Base-by-base conservation (phyloP, 1,284 basidiomycete species). In the Malassezia slooffiae region DNA sequence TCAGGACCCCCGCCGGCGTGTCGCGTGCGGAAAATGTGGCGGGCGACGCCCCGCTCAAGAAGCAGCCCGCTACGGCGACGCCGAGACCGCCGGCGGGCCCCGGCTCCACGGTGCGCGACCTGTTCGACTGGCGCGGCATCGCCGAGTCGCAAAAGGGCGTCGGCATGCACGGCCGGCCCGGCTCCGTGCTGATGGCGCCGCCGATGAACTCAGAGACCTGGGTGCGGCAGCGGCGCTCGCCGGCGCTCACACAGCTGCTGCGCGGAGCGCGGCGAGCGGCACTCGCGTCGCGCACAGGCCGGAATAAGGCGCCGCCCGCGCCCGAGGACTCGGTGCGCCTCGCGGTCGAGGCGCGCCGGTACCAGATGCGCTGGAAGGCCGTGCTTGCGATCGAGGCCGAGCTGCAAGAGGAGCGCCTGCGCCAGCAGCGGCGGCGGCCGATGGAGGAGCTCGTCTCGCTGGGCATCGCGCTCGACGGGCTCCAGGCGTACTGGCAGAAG, bases 401-500 rank as follows among this genome's bases (percentile, higher is more conserved):
- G 23, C 53, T 53, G 33, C 52, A 55, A 27, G 52, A 54, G n/a
- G 41, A 50, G 6, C 47, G 49, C 7, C 52, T 60, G 24, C 43
- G 45, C 17, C 52, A 58, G 44, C 46, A 52, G 30, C 56, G 58
- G 34, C 46, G 48, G 32, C 43, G 52, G 19, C 59, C 59, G 10
- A 41, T 58, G 17, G 40, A 52, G 22, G 53, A 54, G 46, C 53
- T 58, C 17, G 32, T 50, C 15, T 42, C 56, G 31, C 51, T 54
- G 29, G 59, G 59, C 28, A 45, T 59, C 13, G 54, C 62, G 21
- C 38, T 66, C 20, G 55, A 61, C 15, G 58, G 54, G 2, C 49
- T 66, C 34, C 53, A 55, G 41, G 62, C 52, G 1, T 66, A 63
- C 34, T 66, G 62, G 62, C 60, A 60, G 28, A 49, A 50, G 19